These are phyloP conservation scores for Dryadomyces quercus-mongolicae DNA, from an alignment of 2,329 filamentous ascomycete species.

Conservation along the genomic window DNA sequence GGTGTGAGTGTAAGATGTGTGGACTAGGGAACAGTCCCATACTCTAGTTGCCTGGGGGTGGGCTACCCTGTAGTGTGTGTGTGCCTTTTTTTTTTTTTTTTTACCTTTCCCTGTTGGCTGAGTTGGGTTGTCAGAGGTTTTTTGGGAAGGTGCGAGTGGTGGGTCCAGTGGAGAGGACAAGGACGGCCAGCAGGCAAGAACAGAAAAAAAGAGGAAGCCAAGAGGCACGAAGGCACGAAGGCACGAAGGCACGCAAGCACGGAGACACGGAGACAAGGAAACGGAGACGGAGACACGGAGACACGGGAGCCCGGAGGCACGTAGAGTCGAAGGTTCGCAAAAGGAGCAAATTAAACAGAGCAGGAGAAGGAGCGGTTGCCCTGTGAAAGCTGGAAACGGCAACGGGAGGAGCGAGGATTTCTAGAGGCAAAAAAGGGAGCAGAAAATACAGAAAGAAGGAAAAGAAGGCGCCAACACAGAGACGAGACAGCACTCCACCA, in stretches of 20 bases:
- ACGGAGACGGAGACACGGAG: no score
- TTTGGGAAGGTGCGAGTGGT: not conserved
- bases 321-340: not conserved
- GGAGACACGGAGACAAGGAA: not conserved
- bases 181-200: not conserved
- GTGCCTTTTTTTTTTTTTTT: not conserved
- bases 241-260: not conserved
- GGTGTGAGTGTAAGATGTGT: not conserved
- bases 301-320: not conserved
- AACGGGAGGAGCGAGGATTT: not conserved
- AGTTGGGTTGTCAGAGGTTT: not conserved
- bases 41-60: no score
- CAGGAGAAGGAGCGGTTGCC: no score
- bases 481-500: constrained; percentile 1
- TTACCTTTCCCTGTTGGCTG: not conserved
- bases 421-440: not conserved
- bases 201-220: not conserved
- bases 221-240: not conserved
- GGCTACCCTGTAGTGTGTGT: not conserved
- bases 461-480: not conserved
- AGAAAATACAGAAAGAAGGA: not conserved
- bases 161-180: not conserved
- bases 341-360: not conserved
- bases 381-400: not conserved
- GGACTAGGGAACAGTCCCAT: not conserved